phyloP scores from a whole-genome alignment of 306 rosid genomes.

The Cucurbita argyrosperma region DNA sequence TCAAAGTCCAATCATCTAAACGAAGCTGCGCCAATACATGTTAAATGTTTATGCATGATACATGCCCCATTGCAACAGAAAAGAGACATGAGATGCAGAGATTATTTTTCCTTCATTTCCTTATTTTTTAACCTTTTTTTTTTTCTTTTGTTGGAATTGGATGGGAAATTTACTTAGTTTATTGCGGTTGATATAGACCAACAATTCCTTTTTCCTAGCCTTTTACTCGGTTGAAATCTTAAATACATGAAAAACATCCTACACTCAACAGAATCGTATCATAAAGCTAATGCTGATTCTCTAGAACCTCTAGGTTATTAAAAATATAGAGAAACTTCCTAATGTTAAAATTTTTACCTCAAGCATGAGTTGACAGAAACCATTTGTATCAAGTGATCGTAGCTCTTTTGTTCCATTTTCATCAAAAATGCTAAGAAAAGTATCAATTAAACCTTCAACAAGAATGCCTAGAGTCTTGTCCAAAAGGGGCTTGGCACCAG shows the following conservation, averaged over 20 bases:
- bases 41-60: constrained; percentile 7
- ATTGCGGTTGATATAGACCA: not conserved
- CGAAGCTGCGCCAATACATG: constrained; percentile 1
- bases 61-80: not conserved
- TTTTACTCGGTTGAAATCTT: not conserved
- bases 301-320: not conserved
- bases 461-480: constrained; percentile 96
- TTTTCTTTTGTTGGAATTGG: not conserved
- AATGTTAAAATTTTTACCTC: constrained; percentile 45
- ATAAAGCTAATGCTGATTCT: not conserved
- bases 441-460: constrained; percentile 94
- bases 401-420: constrained; percentile 63
- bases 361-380: constrained; percentile 95
- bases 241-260: not conserved
- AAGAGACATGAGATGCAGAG: not conserved
- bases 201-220: not conserved
- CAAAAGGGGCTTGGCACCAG: constrained; percentile 86
- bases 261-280: not conserved
- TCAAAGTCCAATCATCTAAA: not conserved
- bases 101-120: not conserved
- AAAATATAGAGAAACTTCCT: not conserved
- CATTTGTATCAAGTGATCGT: constrained; percentile 64
- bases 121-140: not conserved
- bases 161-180: not conserved
- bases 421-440: constrained; percentile 75